Evolutionary conservation across 129 eudicot species (phyloP).

Genomic region (Logfia minima): DNA sequence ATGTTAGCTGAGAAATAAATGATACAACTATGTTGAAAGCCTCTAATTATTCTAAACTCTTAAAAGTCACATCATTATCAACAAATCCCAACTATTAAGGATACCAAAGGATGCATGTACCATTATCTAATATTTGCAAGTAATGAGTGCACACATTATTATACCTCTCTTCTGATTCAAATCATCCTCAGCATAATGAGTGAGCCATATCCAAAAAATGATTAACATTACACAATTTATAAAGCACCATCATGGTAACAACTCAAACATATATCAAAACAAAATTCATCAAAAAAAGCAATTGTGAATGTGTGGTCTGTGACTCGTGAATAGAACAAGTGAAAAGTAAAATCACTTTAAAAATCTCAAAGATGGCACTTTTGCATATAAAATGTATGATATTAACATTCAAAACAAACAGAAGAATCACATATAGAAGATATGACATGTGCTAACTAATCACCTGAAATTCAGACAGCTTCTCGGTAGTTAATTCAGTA

Average conservation of each 20-base stretch:
- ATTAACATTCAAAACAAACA: constrained; percentile 13
- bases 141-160: neutral
- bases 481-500: constrained; percentile 59
- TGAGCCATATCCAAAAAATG: constrained; percentile 8
- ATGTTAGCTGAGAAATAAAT: too few species aligned
- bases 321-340: neutral
- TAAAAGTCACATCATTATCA: neutral
- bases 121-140: neutral
- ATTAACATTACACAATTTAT: constrained; percentile 2
- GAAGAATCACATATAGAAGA: neutral
- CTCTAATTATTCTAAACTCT: neutral
- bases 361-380: neutral
- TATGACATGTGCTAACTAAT: constrained; percentile 9
- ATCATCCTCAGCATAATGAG: neutral
- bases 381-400: neutral
- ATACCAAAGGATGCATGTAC: neutral
- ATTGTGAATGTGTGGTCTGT: neutral
- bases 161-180: neutral
- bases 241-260: neutral
- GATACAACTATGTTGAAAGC: neutral
- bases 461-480: constrained; percentile 79
- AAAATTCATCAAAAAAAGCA: neutral
- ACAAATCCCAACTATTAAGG: neutral
- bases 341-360: neutral
- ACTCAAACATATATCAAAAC: neutral